Conservation (phyloP, 495 filamentous ascomycete species). For the Penicillium paxilli region DNA sequence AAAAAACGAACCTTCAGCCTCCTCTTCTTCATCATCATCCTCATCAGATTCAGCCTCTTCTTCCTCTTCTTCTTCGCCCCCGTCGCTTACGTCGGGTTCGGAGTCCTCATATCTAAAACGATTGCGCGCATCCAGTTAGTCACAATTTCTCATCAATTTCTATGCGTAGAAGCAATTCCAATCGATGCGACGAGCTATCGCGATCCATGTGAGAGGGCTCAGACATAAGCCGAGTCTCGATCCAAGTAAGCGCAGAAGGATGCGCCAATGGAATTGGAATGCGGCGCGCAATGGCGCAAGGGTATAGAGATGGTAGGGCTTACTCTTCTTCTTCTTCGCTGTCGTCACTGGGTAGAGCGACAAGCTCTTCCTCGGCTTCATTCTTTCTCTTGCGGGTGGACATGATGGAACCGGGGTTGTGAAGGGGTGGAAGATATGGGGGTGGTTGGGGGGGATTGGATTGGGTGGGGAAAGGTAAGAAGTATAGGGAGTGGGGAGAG, state of each 20-base stretch:
- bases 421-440: slow-evolving; percentile 3
- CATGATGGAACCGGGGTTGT: slow-evolving; percentile 37
- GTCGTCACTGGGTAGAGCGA: slow-evolving; percentile 60
- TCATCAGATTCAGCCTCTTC: slow-evolving; percentile 20
- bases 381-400: slow-evolving; percentile 68
- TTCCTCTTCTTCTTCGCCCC: slow-evolving; percentile 36
- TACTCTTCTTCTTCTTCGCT: slow-evolving; percentile 67
- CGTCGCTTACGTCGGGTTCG: slow-evolving; percentile 44
- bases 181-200: not conserved
- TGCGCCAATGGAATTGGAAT: not conserved
- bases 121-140: slow-evolving; percentile 15
- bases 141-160: not conserved
- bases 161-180: not conserved
- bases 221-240: not conserved
- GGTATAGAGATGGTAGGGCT: slow-evolving; percentile 24
- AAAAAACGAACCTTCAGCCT: slow-evolving; percentile 26
- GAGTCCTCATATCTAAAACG: slow-evolving; percentile 53
- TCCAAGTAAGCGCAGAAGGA: not conserved
- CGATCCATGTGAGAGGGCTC: slow-evolving; percentile 6
- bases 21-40: slow-evolving; percentile 25
- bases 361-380: slow-evolving; percentile 59
- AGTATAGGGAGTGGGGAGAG: no score
- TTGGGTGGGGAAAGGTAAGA: not conserved
- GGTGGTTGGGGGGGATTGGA: slow-evolving; percentile 3
- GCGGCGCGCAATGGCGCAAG: slow-evolving; percentile 4